Evolutionary conservation across 2,329 filamentous ascomycete genomes (phyloP), one percentile per base, ranked within the genome.

Genomic region (Monosporascus sp.): DNA sequence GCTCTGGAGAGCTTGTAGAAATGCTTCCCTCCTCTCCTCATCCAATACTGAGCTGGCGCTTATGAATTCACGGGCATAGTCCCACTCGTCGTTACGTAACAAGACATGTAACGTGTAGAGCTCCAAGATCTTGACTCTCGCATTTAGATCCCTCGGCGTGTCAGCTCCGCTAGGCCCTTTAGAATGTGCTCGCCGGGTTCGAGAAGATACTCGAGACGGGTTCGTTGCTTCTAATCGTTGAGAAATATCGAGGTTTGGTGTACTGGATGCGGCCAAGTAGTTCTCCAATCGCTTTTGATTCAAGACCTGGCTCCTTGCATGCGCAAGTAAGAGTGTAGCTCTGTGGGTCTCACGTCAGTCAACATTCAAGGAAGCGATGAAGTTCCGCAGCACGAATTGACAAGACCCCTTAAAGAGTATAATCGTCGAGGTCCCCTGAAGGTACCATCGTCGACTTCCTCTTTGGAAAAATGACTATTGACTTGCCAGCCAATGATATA

Each of bases 61-160:
- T 65, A 97, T 95, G 69, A 97, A 97, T 62, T 96, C 89, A 55
- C 84, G 83, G 4, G 94, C 90, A 63, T 97, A 97, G 54, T 96
- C 90, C 94, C 94, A 99, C 72, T 97, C 91, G 52, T 90, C 85
- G 62, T 97, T 97, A 50, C 90, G 82, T 5, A 93, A 85, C n/a
- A 99, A 82, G 7, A 97, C 90, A 66, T 99, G 94, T 5, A 99
- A 80, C 1, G 91, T 95, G 70, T 97, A 99, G 8, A 99, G 79
- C 72, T 99, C 94, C 49, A 99, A 82, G 43, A 99, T 89, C 74
- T 95, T 96, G 58, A 97, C 85, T 46, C 91, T 82, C 5, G 90
- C 85, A 60, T 89, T 87, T 37, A 96, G 81, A 66, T 96, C 90
- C 57, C 89, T 84, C 0, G 90, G 90, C 0, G 90, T 95, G 65